These are phyloP conservation scores for Trichoderma endophyticum DNA, from an alignment of 2,329 filamentous ascomycete species.

Conservation along the genomic window DNA sequence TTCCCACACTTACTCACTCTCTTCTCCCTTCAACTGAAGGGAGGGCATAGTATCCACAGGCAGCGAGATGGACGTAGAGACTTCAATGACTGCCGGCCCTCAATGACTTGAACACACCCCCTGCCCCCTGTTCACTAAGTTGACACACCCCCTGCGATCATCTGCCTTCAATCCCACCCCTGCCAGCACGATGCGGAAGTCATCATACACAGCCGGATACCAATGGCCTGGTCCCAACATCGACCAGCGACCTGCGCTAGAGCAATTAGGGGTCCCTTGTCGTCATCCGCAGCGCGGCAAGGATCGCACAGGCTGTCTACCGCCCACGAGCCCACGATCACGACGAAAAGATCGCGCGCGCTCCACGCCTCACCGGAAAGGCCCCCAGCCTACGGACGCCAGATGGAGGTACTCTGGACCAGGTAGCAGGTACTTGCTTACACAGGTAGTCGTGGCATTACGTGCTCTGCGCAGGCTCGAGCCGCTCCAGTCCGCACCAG, in stretches of 20 bases:
- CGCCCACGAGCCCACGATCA: constrained; percentile 13
- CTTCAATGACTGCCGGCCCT: not conserved
- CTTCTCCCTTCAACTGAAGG: constrained; percentile 3
- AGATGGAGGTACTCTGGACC: not conserved
- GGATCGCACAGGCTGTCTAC: constrained; percentile 3
- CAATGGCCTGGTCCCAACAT: constrained; percentile 18
- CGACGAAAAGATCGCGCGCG: constrained; percentile 15
- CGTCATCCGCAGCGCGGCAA: constrained; percentile 13
- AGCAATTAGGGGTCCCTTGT: constrained; percentile 5
- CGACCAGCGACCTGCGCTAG: constrained; percentile 15
- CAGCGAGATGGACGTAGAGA: not conserved
- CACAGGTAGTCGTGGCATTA: not conserved
- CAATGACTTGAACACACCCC: not conserved
- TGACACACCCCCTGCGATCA: not conserved
- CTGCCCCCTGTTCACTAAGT: not conserved
- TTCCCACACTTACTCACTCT: not conserved
- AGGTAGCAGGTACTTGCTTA: not conserved
- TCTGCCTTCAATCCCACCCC: not conserved
- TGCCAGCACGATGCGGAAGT: constrained; percentile 13
- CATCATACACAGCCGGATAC: constrained; percentile 7
- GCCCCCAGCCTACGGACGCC: not conserved
- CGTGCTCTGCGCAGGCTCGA: not conserved
- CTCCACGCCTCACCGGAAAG: constrained; percentile 16
- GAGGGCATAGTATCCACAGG: not conserved
- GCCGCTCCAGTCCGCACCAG: not conserved